These are phyloP conservation scores for Stachybotrys echinatus DNA, from an alignment of 2,329 filamentous ascomycete species.

Conservation along the genomic window DNA sequence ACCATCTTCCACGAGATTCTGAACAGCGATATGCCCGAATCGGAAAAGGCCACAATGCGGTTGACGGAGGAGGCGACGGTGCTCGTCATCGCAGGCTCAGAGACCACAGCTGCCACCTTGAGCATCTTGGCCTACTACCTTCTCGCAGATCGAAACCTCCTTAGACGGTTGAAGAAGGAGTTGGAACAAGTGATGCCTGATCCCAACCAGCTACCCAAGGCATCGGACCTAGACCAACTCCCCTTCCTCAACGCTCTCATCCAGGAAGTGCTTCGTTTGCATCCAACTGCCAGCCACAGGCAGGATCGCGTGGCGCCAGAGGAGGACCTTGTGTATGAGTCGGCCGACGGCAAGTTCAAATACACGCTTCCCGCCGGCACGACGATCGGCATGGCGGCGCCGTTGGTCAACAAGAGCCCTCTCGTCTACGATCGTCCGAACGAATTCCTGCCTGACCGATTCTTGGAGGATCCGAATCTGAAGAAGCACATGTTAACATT, in stretches of 20 bases:
- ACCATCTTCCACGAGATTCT: conserved; percentile 27
- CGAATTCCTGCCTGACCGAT: conserved; percentile 16
- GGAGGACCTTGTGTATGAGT: conserved; percentile 18
- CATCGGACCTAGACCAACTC: conserved; percentile 21
- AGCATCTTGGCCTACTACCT: conserved; percentile 28
- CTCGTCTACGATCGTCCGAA: conserved; percentile 15
- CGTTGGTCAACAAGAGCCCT: conserved; percentile 15
- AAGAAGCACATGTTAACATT: conserved; percentile 8
- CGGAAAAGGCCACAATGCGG: conserved; percentile 24
- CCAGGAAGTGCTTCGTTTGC: conserved; percentile 32
- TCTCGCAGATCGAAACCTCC: conserved; percentile 21
- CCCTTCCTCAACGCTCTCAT: conserved; percentile 33
- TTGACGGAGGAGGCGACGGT: conserved; percentile 26
- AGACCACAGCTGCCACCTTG: conserved; percentile 29
- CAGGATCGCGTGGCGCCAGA: conserved; percentile 23
- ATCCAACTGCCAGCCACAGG: conserved; percentile 26
- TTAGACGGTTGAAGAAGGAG: conserved; percentile 25
- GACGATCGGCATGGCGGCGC: conserved; percentile 31
- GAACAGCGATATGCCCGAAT: conserved; percentile 17
- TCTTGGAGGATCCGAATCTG: conserved; percentile 9
- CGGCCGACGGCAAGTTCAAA: conserved; percentile 9
- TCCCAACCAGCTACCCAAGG: conserved; percentile 8
- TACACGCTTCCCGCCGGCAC: conserved; percentile 23
- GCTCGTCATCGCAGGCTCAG: conserved; percentile 28
- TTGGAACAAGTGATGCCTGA: conserved; percentile 14